Base-by-base conservation (phyloP, 164 flowering plant species). In the Malania oleifera region DNA sequence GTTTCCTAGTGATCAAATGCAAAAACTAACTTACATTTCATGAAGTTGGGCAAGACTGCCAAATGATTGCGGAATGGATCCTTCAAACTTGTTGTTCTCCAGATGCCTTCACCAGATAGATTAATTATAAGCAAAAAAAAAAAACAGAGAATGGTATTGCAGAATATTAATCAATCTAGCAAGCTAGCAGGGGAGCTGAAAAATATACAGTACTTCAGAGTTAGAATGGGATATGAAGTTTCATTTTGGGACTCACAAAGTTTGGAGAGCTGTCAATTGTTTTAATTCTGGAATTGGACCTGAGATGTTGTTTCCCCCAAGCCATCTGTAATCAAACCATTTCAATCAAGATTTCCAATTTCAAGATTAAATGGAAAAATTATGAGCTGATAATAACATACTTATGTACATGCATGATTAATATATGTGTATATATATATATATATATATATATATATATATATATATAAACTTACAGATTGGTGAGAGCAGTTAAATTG, bases 11-110 rank as follows among this genome's bases (percentile, higher is more conserved):
- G n/a, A n/a, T 31, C 35, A 9, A 31, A 31, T 4, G 55, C 17
- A 8, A 22, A 1, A 2, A 19, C 11, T 35, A 45, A 62, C 81
- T 68, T 82, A 92, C 96, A 85, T 49, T 70, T 87, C 85, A 0
- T 57, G 71, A 2, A 89, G 82, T 8, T 64, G 61, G 6, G 65
- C 63, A 18, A 89, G 79, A 38, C 68, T 23, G 20, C 77, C 81
- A 18, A 87, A 48, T 3, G 85, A 75, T 43, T 50, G 8, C 2
- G 96, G 96, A 50, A 91, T 73, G 12, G 70, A 17, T 56, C 93
- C 95, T 54, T 81, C 78, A 2, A 92, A 55, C 40, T 76, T 62
- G 59, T 92, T 92, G 71, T 84, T 66, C 67, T 89, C 91, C 78
- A 92, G 74, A 73, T 81, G 91, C 72, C 96, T 91, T 56, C 7